Percentiles rank a stretch among this genome's conserved stretches.
phyloP scores from a whole-genome alignment of 148 eudicot genomes.

The Heliosperma pusillum region DNA sequence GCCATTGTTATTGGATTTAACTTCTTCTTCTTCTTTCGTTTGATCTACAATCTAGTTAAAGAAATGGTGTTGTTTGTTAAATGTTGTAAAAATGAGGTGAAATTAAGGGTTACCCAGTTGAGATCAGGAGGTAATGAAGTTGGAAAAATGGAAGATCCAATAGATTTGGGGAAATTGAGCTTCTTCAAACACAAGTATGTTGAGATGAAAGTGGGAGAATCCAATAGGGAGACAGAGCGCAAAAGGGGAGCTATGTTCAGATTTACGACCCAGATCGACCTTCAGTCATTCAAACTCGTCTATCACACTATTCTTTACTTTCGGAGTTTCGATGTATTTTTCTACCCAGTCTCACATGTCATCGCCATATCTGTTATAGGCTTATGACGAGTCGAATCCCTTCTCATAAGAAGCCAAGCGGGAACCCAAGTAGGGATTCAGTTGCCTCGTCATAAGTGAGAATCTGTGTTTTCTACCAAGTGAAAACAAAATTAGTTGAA shows the following conservation, averaged over 20 bases:
- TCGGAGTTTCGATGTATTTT: no score
- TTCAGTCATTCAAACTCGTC: no score
- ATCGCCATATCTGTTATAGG: no score
- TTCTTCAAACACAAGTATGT: not conserved
- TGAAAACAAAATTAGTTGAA: no score
- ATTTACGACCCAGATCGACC: not conserved
- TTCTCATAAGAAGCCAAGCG: no score
- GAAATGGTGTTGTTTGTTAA: not conserved
- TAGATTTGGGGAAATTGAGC: not conserved
- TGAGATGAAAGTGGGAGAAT: not conserved
- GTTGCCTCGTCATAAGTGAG: no score
- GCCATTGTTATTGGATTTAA: slow-evolving; percentile 41
- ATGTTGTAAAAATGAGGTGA: not conserved
- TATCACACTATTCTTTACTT: no score
- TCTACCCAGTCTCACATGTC: no score
- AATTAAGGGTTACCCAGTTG: slow-evolving; percentile 19
- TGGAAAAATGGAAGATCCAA: slow-evolving; percentile 17
- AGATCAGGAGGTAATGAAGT: slow-evolving; percentile 19
- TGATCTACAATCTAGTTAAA: slow-evolving; percentile 7
- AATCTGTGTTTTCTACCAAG: no score
- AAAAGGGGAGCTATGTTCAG: not conserved
- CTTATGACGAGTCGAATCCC: no score
- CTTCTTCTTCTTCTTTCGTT: not conserved
- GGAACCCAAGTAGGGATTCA: no score
- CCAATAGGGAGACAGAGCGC: not conserved